These are phyloP conservation scores for Fusarium sp. DNA, from an alignment of 2,329 filamentous ascomycete genomes.

Conservation along the genomic window DNA sequence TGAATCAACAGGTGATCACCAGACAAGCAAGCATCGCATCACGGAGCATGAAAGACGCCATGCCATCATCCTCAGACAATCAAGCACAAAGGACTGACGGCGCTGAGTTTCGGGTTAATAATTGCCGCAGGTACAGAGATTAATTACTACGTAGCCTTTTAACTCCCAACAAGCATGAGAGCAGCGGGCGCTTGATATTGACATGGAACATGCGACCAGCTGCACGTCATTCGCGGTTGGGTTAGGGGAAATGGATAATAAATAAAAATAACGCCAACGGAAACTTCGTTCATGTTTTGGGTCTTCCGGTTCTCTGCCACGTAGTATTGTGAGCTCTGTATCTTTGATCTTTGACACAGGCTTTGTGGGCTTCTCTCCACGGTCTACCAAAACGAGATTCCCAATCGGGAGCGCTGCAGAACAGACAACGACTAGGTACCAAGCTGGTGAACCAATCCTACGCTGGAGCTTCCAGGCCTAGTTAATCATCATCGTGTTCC, in stretches of 20 bases:
- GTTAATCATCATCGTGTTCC: constrained; percentile 36
- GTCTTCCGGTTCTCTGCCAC: constrained; percentile 12
- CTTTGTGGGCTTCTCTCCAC: constrained; percentile 26
- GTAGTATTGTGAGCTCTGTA: constrained; percentile 4
- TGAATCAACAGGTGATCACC: constrained; percentile 24
- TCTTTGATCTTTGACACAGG: constrained; percentile 24
- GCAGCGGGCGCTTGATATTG: constrained; percentile 31
- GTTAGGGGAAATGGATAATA: constrained; percentile 24
- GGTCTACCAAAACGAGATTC: constrained; percentile 33
- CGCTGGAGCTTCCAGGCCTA: constrained; percentile 40
- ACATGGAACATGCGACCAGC: constrained; percentile 25
- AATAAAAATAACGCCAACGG: constrained; percentile 13
- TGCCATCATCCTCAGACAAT: constrained; percentile 28
- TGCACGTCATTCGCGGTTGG: constrained; percentile 35
- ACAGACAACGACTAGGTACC: constrained; percentile 36
- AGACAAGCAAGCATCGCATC: constrained; percentile 28
- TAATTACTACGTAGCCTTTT: constrained; percentile 1
- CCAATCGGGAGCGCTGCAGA: constrained; percentile 47
- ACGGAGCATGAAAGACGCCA: constrained; percentile 31
- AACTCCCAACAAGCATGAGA: constrained; percentile 21
- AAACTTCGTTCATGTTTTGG: constrained; percentile 35
- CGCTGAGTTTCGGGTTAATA: constrained; percentile 27
- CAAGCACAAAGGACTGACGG: constrained; percentile 1
- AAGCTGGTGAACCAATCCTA: constrained; percentile 45
- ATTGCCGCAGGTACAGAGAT: constrained; percentile 34